Evolutionary conservation across 2,329 filamentous ascomycete genomes (phyloP).

Genomic region (Monosporascus sp.): DNA sequence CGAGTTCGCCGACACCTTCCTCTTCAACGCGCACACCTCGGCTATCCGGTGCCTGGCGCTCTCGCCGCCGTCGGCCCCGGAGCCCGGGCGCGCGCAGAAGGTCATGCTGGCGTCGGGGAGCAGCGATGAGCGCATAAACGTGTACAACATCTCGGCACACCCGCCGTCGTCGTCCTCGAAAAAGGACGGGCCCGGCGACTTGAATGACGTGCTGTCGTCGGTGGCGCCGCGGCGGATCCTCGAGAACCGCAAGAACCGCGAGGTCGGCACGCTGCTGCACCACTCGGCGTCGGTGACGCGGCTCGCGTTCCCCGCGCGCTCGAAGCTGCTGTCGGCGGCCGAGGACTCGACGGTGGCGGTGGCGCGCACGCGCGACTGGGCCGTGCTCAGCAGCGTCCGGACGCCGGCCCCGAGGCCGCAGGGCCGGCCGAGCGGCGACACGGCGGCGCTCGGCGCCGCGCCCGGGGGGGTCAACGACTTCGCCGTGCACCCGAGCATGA

Average conservation of each 20-base stretch:
- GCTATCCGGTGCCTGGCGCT: constrained; percentile 85
- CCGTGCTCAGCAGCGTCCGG: constrained; percentile 80
- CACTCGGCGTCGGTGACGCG: constrained; percentile 78
- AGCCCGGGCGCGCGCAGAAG: constrained; percentile 65
- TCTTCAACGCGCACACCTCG: constrained; percentile 90
- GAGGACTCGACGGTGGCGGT: constrained; percentile 92
- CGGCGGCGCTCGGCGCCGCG: constrained; percentile 72
- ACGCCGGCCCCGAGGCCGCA: constrained; percentile 76
- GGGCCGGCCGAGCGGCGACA: constrained; percentile 84
- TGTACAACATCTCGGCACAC: constrained; percentile 80
- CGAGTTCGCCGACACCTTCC: constrained; percentile 84
- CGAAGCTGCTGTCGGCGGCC: constrained; percentile 80
- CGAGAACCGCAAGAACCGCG: constrained; percentile 82
- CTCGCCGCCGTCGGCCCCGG: constrained; percentile 65
- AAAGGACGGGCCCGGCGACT: not conserved
- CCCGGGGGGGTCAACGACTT: constrained; percentile 93
- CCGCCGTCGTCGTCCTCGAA: constrained; percentile 35
- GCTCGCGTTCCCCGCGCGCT: constrained; percentile 76
- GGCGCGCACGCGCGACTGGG: constrained; percentile 84
- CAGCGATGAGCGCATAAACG: constrained; percentile 90
- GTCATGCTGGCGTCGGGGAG: constrained; percentile 86
- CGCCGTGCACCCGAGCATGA: constrained; percentile 92
- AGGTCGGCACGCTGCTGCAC: constrained; percentile 81
- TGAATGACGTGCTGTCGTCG: constrained; percentile 47
- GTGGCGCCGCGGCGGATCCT: constrained; percentile 69